Evolutionary conservation across 2,329 filamentous ascomycete genomes (phyloP), one percentile per base, ranked within the genome.

Genomic region (Aspergillus clavatus): DNA sequence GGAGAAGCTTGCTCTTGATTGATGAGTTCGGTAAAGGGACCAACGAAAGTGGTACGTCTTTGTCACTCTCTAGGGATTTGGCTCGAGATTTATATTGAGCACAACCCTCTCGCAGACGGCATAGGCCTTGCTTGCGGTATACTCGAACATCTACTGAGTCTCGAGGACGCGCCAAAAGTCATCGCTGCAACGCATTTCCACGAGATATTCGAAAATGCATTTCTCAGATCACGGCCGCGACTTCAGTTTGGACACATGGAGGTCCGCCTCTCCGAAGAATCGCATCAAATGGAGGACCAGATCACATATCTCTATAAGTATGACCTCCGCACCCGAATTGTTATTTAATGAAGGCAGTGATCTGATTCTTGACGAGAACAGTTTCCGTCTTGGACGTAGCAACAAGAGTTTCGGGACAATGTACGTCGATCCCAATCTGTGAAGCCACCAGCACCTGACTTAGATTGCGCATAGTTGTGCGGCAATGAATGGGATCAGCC

Each of bases 1-100:
- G 78, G 10, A 79, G 81, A 38, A 96, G 87, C 59, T 72, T 98
- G 5, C 65, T 98, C 1, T 74, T 98, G n/a, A 81, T 97, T 36
- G 93, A 98, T 57, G 93, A 98, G 60, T 97, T 98, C 57, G 82
- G 83, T 1, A 86, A 85, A 63, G 83, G 82, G 2, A 85, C 82
- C 0, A 79, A 82, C 47, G 76, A 78, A 10, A 74, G 73, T 47
- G 74, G 74, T 74, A 36, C 28, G 56, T 54, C 12, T 29, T 16
- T 28, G 22, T 26, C 19, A 10, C 5, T 3, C 19, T 35, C 14
- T 4, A 8, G 29, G 5, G 3, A 14, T 7, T 29, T 23, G 16
- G 8, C 8, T 14, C 14, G 14, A 3, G 6, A 7, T 35, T 18
- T 18, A 35, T 45, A 7, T 6, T 35, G 35, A 7, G 21, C 39